phyloP scores from a whole-genome alignment of 805 yeast genomes.

The Geotrichum ghanense region DNA sequence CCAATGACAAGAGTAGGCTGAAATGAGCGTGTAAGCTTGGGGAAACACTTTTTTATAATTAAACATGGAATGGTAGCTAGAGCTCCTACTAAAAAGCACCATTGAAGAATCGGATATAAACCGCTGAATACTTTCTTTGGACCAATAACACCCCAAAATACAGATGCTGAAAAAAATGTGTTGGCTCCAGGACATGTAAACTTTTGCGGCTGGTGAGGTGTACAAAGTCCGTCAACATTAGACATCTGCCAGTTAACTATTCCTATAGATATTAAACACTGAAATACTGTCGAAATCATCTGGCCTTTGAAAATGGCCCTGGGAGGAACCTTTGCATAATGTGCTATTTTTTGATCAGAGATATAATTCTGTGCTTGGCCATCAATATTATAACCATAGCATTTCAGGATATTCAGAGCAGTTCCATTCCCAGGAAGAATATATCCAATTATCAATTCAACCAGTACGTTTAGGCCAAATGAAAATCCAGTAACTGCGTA shows the following conservation, averaged over 20 bases:
- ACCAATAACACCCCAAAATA: slow-evolving; percentile 33
- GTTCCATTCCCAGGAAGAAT: slow-evolving; percentile 50
- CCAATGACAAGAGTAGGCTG: slow-evolving; percentile 37
- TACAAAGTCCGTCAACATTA: slow-evolving; percentile 22
- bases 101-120: slow-evolving; percentile 34
- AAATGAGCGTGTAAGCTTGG: slow-evolving; percentile 21
- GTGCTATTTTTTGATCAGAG: slow-evolving; percentile 41
- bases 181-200: slow-evolving; percentile 28
- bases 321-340: slow-evolving; percentile 32
- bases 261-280: slow-evolving; percentile 23
- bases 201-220: slow-evolving; percentile 21
- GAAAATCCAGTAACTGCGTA: slow-evolving; percentile 48
- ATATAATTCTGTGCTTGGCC: slow-evolving; percentile 54
- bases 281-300: slow-evolving; percentile 32
- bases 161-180: slow-evolving; percentile 39
- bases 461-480: slow-evolving; percentile 49
- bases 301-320: slow-evolving; percentile 32
- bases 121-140: slow-evolving; percentile 37
- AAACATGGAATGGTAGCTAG: slow-evolving; percentile 22
- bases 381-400: slow-evolving; percentile 32
- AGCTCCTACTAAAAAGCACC: slow-evolving; percentile 36
- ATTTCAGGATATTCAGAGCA: slow-evolving; percentile 43
- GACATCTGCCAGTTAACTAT: slow-evolving; percentile 25
- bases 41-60: slow-evolving; percentile 10
- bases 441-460: slow-evolving; percentile 55